Percentiles rank a stretch among this genome's conserved stretches.
phyloP scores from a whole-genome alignment of 768 basidiomycete species.

The Panaeolus cyanescens region DNA sequence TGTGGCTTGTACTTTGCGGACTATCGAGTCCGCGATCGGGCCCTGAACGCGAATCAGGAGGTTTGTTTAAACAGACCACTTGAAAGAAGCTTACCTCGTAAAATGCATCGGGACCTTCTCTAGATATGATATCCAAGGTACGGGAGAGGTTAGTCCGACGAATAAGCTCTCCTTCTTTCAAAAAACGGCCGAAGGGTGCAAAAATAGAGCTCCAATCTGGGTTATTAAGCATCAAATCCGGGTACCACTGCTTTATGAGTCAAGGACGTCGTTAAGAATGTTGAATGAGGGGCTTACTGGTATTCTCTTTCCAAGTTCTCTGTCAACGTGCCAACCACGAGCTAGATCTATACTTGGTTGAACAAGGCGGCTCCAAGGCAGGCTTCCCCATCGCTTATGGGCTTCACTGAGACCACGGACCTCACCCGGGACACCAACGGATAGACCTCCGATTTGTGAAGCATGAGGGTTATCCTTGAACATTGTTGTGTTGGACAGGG shows the following conservation, averaged over 20 bases:
- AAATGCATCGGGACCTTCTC: conserved; percentile 78
- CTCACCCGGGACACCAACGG: conserved; percentile 93
- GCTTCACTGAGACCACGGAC: conserved; percentile 85
- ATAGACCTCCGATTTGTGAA: conserved; percentile 74
- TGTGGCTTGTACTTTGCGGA: conserved; percentile 66
- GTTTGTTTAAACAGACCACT: conserved; percentile 9
- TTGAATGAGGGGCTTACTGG: conserved; percentile 39
- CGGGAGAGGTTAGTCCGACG: conserved; percentile 72
- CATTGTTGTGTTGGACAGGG: conserved; percentile 75
- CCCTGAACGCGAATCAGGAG: conserved; percentile 46
- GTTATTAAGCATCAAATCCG: conserved; percentile 60
- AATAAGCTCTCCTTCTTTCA: conserved; percentile 77
- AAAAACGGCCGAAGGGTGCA: conserved; percentile 70
- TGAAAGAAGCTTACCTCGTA: conserved; percentile 57
- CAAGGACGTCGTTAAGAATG: neutral
- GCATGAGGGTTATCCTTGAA: conserved; percentile 55
- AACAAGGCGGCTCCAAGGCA: conserved; percentile 80
- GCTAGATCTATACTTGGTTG: conserved; percentile 77
- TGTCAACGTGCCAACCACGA: conserved; percentile 75
- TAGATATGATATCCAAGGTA: conserved; percentile 75
- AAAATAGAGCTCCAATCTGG: conserved; percentile 85
- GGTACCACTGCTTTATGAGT: conserved; percentile 36
- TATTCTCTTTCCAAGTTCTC: conserved; percentile 75
- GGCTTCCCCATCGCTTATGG: conserved; percentile 76
- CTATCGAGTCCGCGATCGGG: conserved; percentile 75